These are phyloP conservation scores for Phlegmacium glaucopus DNA, from an alignment of 768 basidiomycete species.

Conservation along the genomic window DNA sequence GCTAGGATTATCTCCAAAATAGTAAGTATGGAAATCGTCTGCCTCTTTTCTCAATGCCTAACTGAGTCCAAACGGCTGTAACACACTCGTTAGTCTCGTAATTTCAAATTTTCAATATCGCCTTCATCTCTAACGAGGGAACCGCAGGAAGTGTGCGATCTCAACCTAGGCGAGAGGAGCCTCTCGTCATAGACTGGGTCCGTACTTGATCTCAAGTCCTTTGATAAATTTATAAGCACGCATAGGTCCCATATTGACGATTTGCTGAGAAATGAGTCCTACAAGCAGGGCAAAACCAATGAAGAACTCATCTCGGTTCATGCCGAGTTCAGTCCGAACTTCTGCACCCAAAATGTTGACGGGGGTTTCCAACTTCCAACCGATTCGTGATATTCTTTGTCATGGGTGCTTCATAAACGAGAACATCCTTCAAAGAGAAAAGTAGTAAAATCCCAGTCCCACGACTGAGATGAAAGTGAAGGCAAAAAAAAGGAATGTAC, in stretches of 20 bases:
- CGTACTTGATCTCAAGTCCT: slow-evolving; percentile 49
- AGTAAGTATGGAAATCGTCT: slow-evolving; percentile 34
- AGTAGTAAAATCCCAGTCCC: neutral
- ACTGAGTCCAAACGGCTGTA: slow-evolving; percentile 51
- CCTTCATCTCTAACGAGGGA: slow-evolving; percentile 33
- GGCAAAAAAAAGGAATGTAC: too few relatives aligned
- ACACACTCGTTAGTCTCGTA: slow-evolving; percentile 35
- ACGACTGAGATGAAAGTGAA: too few relatives aligned
- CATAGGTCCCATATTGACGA: slow-evolving; percentile 75
- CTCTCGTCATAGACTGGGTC: slow-evolving; percentile 40
- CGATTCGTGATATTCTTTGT: slow-evolving; percentile 71
- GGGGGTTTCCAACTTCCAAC: slow-evolving; percentile 50
- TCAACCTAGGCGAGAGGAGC: slow-evolving; percentile 65
- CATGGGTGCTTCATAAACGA: slow-evolving; percentile 80
- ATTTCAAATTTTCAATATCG: slow-evolving; percentile 40
- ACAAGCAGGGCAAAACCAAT: slow-evolving; percentile 85
- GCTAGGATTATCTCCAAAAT: slow-evolving; percentile 62
- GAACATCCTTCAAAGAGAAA: slow-evolving; percentile 55
- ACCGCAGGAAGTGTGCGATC: slow-evolving; percentile 64
- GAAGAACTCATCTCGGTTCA: slow-evolving; percentile 55
- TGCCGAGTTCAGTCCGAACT: slow-evolving; percentile 53
- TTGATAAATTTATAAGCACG: slow-evolving; percentile 77
- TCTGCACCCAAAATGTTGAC: slow-evolving; percentile 59
- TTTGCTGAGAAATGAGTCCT: slow-evolving; percentile 87
- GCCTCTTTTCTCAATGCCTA: slow-evolving; percentile 23